These are phyloP conservation scores for Neurospora hispaniola DNA, from an alignment of 495 filamentous ascomycete species.

Conservation along the genomic window DNA sequence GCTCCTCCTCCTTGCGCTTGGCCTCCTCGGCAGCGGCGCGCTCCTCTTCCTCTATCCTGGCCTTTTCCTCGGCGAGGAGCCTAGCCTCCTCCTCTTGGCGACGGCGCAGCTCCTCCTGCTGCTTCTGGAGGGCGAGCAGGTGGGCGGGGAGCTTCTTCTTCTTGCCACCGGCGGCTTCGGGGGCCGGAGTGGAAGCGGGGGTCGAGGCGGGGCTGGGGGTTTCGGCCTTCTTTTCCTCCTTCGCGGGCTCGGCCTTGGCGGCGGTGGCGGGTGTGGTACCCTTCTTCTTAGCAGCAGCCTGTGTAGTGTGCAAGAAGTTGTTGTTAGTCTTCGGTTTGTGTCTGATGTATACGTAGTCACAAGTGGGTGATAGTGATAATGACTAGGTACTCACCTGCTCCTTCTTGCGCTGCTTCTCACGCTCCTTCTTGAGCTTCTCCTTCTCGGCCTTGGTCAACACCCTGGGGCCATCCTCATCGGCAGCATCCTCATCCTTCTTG, in stretches of 20 bases:
- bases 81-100: conserved; percentile 68
- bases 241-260: conserved; percentile 39
- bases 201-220: conserved; percentile 16
- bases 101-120: conserved; percentile 72
- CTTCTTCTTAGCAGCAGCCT: conserved; percentile 65
- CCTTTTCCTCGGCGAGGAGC: conserved; percentile 60
- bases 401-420: conserved; percentile 91
- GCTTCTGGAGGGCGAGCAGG: conserved; percentile 74
- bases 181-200: conserved; percentile 27
- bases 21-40: conserved; percentile 58
- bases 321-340: background rate
- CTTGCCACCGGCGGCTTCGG: conserved; percentile 41
- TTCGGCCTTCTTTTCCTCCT: conserved; percentile 36
- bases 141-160: conserved; percentile 89
- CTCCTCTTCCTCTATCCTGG: conserved; percentile 59
- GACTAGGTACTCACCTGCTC: conserved; percentile 50
- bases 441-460: conserved; percentile 93
- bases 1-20: conserved; percentile 36
- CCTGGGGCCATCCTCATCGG: conserved; percentile 47
- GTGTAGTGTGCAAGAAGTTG: background rate
- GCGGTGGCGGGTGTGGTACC: conserved; percentile 38
- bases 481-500: conserved; percentile 33
- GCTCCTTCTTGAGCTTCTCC: conserved; percentile 89
- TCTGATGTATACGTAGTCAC: background rate
- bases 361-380: background rate